phyloP scores from a whole-genome alignment of 306 rosid species.

The Casuarina equisetifolia region DNA sequence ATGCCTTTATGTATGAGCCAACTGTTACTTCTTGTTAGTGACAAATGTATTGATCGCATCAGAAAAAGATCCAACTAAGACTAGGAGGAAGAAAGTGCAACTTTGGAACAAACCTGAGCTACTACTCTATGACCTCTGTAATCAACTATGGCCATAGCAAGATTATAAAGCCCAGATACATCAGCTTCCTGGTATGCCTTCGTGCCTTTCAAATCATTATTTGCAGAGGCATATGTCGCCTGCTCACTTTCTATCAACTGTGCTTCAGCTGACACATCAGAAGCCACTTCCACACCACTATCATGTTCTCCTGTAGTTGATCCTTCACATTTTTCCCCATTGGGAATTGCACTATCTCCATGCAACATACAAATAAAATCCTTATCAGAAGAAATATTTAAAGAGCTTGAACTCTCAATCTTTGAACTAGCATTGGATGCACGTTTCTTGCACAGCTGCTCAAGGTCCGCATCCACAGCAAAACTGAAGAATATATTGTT shows the following conservation, averaged over 20 bases:
- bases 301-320: constrained; percentile 44
- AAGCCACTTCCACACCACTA: constrained; percentile 44
- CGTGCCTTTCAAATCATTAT: constrained; percentile 98
- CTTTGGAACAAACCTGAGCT: constrained; percentile 77
- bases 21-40: neutral
- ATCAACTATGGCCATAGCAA: constrained; percentile 97
- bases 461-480: constrained; percentile 97
- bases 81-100: neutral
- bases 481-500: constrained; percentile 97
- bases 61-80: neutral
- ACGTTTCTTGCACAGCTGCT: constrained; percentile 70
- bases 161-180: constrained; percentile 91
- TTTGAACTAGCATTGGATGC: constrained; percentile 49
- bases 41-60: neutral
- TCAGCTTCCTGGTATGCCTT: constrained; percentile 99
- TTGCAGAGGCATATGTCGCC: constrained; percentile 98
- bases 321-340: constrained; percentile 51
- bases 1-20: neutral
- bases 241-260: constrained; percentile 92
- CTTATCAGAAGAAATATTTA: constrained; percentile 50
- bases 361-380: constrained; percentile 32
- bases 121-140: constrained; percentile 98
- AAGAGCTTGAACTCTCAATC: constrained; percentile 32
- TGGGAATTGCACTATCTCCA: constrained; percentile 47
- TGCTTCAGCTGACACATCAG: constrained; percentile 54